A percentile compares a stretch with the other conserved stretches of the same genome.
Evolutionary conservation across 805 yeast genomes (phyloP).

Genomic region (Clavispora fructus): DNA sequence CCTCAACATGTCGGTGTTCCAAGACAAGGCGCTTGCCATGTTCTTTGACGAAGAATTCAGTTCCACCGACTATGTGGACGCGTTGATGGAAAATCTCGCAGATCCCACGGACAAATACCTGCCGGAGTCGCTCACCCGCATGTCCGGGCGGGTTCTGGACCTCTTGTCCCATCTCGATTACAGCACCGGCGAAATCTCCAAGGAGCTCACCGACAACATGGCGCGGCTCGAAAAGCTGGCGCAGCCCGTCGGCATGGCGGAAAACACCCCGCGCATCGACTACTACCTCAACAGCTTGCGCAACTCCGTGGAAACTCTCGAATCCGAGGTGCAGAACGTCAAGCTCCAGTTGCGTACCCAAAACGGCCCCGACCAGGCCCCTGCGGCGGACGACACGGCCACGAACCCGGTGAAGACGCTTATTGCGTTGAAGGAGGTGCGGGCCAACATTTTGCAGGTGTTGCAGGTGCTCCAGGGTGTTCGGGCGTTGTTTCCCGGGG

Average conservation of each 20-base stretch:
- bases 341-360: background rate
- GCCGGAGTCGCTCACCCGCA: slow-evolving; percentile 29
- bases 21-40: slow-evolving; percentile 49
- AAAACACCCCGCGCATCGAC: slow-evolving; percentile 53
- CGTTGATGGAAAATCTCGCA: slow-evolving; percentile 44
- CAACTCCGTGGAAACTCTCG: slow-evolving; percentile 52
- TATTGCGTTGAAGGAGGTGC: slow-evolving; percentile 39
- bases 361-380: background rate
- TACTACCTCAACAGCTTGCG: slow-evolving; percentile 60
- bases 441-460: slow-evolving; percentile 42
- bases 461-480: slow-evolving; percentile 37
- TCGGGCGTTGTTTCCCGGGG: slow-evolving; percentile 7
- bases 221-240: slow-evolving; percentile 44
- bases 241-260: slow-evolving; percentile 31
- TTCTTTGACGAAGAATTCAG: slow-evolving; percentile 64
- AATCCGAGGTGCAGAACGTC: slow-evolving; percentile 16
- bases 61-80: slow-evolving; percentile 62
- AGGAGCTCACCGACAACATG: slow-evolving; percentile 48
- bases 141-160: slow-evolving; percentile 46
- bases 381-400: background rate
- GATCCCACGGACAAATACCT: slow-evolving; percentile 20
- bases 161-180: slow-evolving; percentile 57
- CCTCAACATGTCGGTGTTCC: slow-evolving; percentile 1
- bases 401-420: slow-evolving; percentile 30
- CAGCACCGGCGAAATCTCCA: slow-evolving; percentile 54